Evolutionary conservation across 306 rosid genomes (phyloP), one percentile per base, ranked within the genome.

Genomic region (Casuarina equisetifolia): DNA sequence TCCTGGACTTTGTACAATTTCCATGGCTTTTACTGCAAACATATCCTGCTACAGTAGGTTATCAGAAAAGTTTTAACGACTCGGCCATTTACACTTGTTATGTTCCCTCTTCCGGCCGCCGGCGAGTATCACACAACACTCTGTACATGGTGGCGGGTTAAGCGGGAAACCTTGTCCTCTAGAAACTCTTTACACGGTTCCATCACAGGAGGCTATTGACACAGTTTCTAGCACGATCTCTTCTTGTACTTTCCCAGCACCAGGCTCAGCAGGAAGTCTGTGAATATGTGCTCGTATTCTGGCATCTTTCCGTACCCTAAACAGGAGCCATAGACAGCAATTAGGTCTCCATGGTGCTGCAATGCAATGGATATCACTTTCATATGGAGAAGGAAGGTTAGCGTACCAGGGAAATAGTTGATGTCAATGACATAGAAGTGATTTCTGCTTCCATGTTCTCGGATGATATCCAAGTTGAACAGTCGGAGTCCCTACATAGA

Each of bases 301-400:
- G 98, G 98, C 95, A 93, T 88, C 84, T 93, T 93, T 38, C 98
- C 98, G 66, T 93, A 93, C 74, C 98, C 98, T 93, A 89, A 67
- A 3, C 51, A 48, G 0, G 12, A 6, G 50, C 50, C 48, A 44
- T 44, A 44, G 48, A 44, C 48, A 4, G 48, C 48, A 44, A 44
- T 44, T 44, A 44, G 8, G 48, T 25, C 32, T 25, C 1, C 32
- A 25, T 25, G 32, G 1, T 25, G 32, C 32, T 25, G 32, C 32
- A 25, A 25, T 25, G 32, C 32, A 25, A 25, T 25, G 50, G 55
- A 72, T 52, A 74, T 51, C 66, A 16, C 11, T 19, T 51, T 39
- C 49, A 72, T 73, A 69, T 49, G 38, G 48, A 36, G 63, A 40
- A 70, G 10, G 61, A 17, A 59, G 50, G 32, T 70, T 43, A 51